Percentiles rank a stretch among this genome's conserved stretches.
Conservation (phyloP, 768 basidiomycete genomes). For the Filobasidium wieringae region DNA sequence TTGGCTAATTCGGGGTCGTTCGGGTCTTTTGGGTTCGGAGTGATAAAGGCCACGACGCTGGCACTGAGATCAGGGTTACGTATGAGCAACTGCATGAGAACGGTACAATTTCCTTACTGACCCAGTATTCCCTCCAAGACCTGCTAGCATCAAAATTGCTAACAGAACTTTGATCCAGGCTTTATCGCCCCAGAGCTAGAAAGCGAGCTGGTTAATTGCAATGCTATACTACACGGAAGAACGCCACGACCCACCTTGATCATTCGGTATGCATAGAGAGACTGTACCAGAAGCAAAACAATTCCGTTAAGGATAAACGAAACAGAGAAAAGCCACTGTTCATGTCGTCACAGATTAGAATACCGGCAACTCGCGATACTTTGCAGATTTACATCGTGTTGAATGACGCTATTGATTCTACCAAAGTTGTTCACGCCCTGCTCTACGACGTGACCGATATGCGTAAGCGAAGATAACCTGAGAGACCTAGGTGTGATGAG, state of each 20-base stretch:
- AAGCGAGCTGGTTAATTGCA: not conserved
- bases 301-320: not conserved
- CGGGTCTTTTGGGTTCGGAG: too few species aligned
- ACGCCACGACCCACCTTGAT: not conserved
- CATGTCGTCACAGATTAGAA: not conserved
- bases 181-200: not conserved
- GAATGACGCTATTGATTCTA: not conserved
- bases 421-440: not conserved
- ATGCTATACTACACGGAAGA: not conserved
- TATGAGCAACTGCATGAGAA: too few species aligned
- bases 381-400: not conserved
- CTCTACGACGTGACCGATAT: not conserved
- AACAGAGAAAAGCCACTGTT: not conserved
- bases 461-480: not conserved
- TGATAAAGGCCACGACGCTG: too few species aligned
- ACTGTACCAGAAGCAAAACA: not conserved
- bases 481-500: not conserved
- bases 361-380: not conserved
- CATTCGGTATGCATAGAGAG: not conserved
- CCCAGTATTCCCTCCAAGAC: not conserved
- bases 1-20: too few species aligned
- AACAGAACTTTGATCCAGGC: not conserved
- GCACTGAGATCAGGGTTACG: too few species aligned
- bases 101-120: too few species aligned
- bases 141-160: not conserved